Evolutionary conservation across 1,284 basidiomycete genomes (phyloP).

Genomic region (Ceratobasidium sp.): DNA sequence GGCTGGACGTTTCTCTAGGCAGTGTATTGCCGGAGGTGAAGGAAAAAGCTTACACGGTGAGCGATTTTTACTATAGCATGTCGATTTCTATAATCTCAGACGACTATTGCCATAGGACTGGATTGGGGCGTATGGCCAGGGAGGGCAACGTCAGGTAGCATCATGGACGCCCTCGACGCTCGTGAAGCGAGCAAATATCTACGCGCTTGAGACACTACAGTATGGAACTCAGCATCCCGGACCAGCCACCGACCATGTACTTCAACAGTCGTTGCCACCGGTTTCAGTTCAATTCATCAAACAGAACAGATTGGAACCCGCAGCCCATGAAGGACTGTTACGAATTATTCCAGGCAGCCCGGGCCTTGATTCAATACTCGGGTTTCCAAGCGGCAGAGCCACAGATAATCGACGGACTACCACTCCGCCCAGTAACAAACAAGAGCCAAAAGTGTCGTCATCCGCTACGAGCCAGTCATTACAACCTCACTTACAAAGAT

Average conservation of each 20-base stretch:
- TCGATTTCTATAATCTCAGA: neutral
- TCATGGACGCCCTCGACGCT: neutral
- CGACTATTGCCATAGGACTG: neutral
- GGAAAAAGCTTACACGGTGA: slow-evolving; percentile 1
- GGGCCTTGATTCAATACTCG: neutral
- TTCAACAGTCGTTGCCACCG: neutral
- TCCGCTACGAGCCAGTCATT: neutral
- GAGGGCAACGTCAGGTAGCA: neutral
- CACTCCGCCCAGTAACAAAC: neutral
- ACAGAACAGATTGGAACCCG: neutral
- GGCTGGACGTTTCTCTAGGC: neutral
- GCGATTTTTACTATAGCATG: neutral
- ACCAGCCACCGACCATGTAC: neutral
- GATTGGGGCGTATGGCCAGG: neutral
- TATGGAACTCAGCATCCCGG: neutral
- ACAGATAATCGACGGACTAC: too few species aligned
- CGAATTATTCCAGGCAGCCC: neutral
- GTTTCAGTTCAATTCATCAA: neutral
- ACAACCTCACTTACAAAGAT: neutral
- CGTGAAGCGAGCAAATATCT: neutral
- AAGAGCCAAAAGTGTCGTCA: too few species aligned
- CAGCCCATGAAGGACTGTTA: neutral
- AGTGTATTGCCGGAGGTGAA: neutral
- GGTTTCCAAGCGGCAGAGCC: neutral
- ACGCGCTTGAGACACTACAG: neutral